phyloP scores from a whole-genome alignment of 805 yeast species.

The Myxozyma vanderwaltii region DNA sequence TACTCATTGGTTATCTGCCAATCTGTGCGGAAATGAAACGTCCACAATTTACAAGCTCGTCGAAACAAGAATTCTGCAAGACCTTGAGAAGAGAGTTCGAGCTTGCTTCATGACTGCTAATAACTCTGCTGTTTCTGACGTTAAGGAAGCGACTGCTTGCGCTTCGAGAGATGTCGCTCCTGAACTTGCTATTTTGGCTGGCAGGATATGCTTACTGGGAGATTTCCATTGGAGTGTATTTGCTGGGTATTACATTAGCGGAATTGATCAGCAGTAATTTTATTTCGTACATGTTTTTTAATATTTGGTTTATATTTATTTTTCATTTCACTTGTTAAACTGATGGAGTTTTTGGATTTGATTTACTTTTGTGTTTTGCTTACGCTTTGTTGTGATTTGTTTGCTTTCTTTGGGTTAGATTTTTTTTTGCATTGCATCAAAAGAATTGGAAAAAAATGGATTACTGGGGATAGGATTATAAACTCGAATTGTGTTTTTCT shows the following conservation, averaged over 20 bases:
- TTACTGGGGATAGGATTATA: background rate
- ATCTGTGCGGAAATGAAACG: slow-evolving; percentile 4
- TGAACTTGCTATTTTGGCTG: slow-evolving; percentile 28
- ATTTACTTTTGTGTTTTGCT: background rate
- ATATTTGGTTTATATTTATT: background rate
- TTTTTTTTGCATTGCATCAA: background rate
- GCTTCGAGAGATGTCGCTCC: slow-evolving; percentile 27
- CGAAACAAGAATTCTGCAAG: slow-evolving; percentile 24
- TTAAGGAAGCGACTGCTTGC: background rate
- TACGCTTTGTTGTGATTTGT: background rate
- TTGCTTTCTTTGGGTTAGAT: background rate
- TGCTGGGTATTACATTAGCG: slow-evolving; percentile 24
- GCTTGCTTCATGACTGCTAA: slow-evolving; percentile 5
- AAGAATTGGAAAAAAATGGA: too few relatives aligned
- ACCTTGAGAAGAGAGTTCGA: slow-evolving; percentile 22
- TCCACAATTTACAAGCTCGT: slow-evolving; percentile 24
- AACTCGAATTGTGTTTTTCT: background rate
- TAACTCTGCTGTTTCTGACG: background rate
- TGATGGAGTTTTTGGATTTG: background rate
- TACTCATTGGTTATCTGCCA: slow-evolving; percentile 15
- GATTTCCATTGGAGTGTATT: slow-evolving; percentile 33
- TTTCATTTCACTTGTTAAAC: background rate
- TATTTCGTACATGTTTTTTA: background rate
- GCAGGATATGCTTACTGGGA: slow-evolving; percentile 24
- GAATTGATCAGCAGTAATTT: background rate